Evolutionary conservation across 306 rosid species (phyloP).

Genomic region (Vigna trinervia): DNA sequence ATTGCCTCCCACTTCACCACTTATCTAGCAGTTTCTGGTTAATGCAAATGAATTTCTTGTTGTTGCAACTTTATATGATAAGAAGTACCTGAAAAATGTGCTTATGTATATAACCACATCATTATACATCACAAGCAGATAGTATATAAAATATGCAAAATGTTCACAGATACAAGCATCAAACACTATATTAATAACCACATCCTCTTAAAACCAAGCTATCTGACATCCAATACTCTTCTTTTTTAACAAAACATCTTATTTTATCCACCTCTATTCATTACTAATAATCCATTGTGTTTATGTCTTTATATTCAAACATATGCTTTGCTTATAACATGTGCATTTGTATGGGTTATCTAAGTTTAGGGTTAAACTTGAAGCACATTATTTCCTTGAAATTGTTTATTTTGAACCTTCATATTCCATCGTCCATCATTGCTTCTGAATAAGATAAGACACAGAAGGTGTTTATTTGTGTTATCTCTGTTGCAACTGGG

Average conservation of each 20-base stretch:
- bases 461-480: not conserved
- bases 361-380: conserved; percentile 44
- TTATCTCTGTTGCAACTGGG: not conserved
- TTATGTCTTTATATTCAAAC: not conserved
- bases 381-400: conserved; percentile 15
- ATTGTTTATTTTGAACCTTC: conserved; percentile 3
- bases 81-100: not conserved
- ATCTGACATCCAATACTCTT: not conserved
- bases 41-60: not conserved
- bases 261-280: not conserved
- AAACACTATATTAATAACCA: not conserved
- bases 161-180: not conserved
- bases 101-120: not conserved
- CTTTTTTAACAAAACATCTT: not conserved
- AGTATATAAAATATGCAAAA: not conserved
- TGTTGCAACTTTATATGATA: not conserved
- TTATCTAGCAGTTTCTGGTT: conserved; percentile 22
- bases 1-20: conserved; percentile 5
- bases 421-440: not conserved
- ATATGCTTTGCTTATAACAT: not conserved
- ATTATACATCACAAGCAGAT: not conserved
- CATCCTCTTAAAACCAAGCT: not conserved
- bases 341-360: not conserved
- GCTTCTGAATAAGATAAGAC: not conserved
- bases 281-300: not conserved